Evolutionary conservation across 2,329 filamentous ascomycete genomes (phyloP), one percentile per base, ranked within the genome.

Genomic region (Calonectria ilicicola): DNA sequence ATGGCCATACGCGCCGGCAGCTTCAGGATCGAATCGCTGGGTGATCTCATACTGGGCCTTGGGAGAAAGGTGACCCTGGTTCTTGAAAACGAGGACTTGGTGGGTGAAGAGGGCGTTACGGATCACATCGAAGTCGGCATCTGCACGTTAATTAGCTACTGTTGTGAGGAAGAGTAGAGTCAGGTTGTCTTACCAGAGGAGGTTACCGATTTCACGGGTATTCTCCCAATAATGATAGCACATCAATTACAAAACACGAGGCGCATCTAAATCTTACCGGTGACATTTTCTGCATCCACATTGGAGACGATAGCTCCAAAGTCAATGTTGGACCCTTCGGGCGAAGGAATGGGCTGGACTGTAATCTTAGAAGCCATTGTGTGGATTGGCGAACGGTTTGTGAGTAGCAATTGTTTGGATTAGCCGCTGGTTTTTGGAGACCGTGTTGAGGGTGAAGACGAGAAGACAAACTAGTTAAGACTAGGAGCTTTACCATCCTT

Each of bases 31-130:
- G 83, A 96, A 96, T 68, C 90, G 90, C 64, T 90, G 91, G 2
- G 93, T 96, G 47, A 96, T 87, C 75, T 93, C 90, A 79, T 92
- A 96, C 80, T 96, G 94, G 9, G 93, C 92, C 79, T 90, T 91
- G 1, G 94, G 92, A 0, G 92, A 90, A 27, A 93, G 85, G 49
- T 89, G 86, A 51, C 85, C 80, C 80, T 95, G 93, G 80, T 90
- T 86, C 82, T 93, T 95, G 85, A 96, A 89, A 32, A 95, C 88
- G 14, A 95, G 86, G 17, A 95, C 89, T 73, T 93, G 92, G 79
- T 93, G 85, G 15, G 84, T 87, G 86, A 93, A 95, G 5, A 95
- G 88, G 1, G 93, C 90, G 21, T 91, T 84, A 72, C 88, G 89
- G 78, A 96, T 91, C 23, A 87, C 81, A 9, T 87, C 84, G 80